Conservation (phyloP, 2,329 filamentous ascomycete genomes). For the Sporothrix brunneoviolacea region DNA sequence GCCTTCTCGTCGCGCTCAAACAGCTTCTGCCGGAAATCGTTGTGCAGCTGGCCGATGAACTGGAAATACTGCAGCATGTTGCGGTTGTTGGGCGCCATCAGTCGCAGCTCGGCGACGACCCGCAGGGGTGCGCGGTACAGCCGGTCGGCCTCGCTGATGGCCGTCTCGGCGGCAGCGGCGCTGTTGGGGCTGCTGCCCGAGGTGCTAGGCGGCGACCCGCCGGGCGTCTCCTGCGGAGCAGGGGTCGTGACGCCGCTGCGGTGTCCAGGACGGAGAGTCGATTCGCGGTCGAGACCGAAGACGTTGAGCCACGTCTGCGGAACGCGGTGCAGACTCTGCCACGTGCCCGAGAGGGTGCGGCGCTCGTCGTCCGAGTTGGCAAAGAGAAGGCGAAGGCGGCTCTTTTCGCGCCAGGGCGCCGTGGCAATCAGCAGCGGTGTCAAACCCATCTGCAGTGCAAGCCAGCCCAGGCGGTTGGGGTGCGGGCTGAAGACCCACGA, state of each 20-base stretch:
- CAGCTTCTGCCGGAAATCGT: conserved; percentile 17
- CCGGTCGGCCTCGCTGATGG: conserved; percentile 12
- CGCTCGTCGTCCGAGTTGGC: conserved; percentile 18
- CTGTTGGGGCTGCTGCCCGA: not conserved
- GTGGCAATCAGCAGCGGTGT: conserved; percentile 18
- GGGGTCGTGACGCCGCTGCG: conserved; percentile 5
- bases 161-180: not conserved
- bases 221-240: not conserved
- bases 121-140: conserved; percentile 19
- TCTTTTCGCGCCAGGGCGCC: conserved; percentile 14
- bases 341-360: conserved; percentile 16
- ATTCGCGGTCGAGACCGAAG: conserved; percentile 15
- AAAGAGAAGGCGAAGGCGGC: conserved; percentile 15
- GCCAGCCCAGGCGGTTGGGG: conserved; percentile 19
- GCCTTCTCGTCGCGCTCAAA: conserved; percentile 18
- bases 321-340: conserved; percentile 16
- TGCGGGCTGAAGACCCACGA: conserved; percentile 22
- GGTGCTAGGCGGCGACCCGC: not conserved
- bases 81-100: conserved; percentile 9
- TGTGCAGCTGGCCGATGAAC: conserved; percentile 19
- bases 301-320: conserved; percentile 19
- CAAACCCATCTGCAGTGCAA: conserved; percentile 19
- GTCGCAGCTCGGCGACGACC: conserved; percentile 18
- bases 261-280: not conserved
- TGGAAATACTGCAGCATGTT: conserved; percentile 19